A percentile compares a stretch with the other conserved stretches of the same genome.
phyloP scores from a whole-genome alignment of 345 rosid genomes.

The Anacardium occidentale region DNA sequence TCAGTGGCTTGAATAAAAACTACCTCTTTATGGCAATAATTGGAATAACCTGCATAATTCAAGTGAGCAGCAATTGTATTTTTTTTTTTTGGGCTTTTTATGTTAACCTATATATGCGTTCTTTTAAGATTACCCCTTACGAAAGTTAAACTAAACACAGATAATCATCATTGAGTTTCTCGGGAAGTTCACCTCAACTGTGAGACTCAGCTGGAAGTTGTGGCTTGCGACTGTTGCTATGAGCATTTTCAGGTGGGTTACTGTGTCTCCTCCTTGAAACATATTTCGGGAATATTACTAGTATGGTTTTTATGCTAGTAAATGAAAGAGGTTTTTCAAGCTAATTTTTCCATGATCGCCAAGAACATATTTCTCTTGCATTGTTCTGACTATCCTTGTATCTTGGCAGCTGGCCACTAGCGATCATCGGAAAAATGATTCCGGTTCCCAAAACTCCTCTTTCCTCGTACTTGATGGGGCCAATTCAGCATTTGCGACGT shows the following conservation, averaged over 20 bases:
- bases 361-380: background rate
- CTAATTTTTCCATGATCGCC: background rate
- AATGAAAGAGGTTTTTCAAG: background rate
- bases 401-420: constrained; percentile 88
- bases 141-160: constrained; percentile 35
- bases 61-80: constrained; percentile 41
- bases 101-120: background rate
- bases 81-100: background rate
- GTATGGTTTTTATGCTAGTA: background rate
- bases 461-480: constrained; percentile 30
- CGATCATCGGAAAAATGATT: constrained; percentile 65
- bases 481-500: constrained; percentile 38
- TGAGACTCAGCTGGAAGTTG: constrained; percentile 60
- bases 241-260: constrained; percentile 76
- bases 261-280: background rate
- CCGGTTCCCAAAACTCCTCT: constrained; percentile 84
- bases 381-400: background rate
- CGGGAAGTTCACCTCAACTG: constrained; percentile 74
- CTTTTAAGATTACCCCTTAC: background rate
- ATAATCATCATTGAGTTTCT: constrained; percentile 76
- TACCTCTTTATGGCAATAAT: constrained; percentile 71
- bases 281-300: background rate
- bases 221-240: constrained; percentile 70
- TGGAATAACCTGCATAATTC: constrained; percentile 72
- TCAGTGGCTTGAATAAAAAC: constrained; percentile 77